These are phyloP conservation scores for Mucuna pruriens DNA, from an alignment of 306 rosid species.

Conservation along the genomic window DNA sequence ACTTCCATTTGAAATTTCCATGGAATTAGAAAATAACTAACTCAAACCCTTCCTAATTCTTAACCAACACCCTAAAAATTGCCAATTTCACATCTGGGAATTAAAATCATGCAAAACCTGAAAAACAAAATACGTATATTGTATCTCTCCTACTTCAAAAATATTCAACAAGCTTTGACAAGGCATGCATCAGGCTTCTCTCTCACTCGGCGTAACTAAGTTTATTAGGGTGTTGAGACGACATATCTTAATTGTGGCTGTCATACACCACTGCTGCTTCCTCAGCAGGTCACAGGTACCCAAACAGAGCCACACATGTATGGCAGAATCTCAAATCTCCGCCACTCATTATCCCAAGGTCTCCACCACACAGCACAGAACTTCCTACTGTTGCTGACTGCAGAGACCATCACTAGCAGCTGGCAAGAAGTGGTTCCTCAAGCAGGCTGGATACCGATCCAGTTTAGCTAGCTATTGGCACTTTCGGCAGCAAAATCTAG, in stretches of 20 bases:
- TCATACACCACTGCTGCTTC: background rate
- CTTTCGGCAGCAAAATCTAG: background rate
- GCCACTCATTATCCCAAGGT: background rate
- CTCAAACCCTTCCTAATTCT: background rate
- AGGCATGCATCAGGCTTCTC: background rate
- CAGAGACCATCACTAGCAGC: background rate
- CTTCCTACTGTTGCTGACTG: background rate
- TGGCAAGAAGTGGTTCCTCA: background rate
- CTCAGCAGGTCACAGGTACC: background rate
- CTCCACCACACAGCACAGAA: background rate
- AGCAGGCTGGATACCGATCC: too few relatives aligned
- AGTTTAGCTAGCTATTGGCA: background rate
- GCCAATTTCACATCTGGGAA: background rate
- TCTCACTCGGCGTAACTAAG: background rate
- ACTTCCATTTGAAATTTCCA: background rate
- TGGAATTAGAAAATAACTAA: constrained; percentile 4
- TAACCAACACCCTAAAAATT: background rate
- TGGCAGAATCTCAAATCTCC: background rate
- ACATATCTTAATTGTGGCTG: background rate
- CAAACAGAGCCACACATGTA: background rate
- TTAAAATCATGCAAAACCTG: background rate
- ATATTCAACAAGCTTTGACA: background rate
- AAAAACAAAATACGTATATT: background rate
- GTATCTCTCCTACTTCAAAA: background rate
- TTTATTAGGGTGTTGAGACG: background rate